Base-by-base conservation (phyloP, 164 flowering plant species). In the Tetrastigma voinierianum region DNA sequence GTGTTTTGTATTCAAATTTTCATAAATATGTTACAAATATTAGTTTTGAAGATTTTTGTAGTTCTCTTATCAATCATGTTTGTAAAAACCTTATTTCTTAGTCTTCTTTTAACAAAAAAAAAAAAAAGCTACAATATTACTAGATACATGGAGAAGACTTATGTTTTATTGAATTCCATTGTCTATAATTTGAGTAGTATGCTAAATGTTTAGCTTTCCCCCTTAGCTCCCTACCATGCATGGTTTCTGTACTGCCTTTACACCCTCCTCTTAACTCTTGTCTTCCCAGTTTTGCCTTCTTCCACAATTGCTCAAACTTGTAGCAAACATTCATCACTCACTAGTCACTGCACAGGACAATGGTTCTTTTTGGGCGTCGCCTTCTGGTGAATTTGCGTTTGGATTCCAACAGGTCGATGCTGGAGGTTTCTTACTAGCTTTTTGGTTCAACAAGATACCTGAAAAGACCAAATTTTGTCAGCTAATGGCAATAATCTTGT, bases 361-460 rank as follows among this genome's bases (percentile, higher is more conserved):
- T 11, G 14, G 32, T 2, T 24, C 25, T 23, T 11, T 76, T 23
- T 78, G 80, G 82, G 54, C 24, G 2, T 82, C 86, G 10, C 72
- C 80, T 19, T 73, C 73, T 2, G 74, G 77, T 8, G 80, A 80
- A 53, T 82, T 82, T 44, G 83, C 81, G 8, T 80, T 82, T 12
- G 86, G 85, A 0, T 82, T 82, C 52, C 67, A 24, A 12, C 56
- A 54, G 18, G 47, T 70, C 3, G n/a, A 68, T 1, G n/a, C 49
- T n/a, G 44, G 10, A 5, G 65, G 68, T 16, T 79, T 72, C 74
- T 63, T 79, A 68, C 77, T 82, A 1, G 43, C 77, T 57, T 77
- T 80, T 1, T 81, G 81, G 81, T 81, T 61, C 56, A 21, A 70
- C 25, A 80, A 75, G n/a, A 73, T 80, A 4, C 73, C 79, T 7